phyloP scores from a whole-genome alignment of 257 asterid genomes.

The Solanum stenotomum region DNA sequence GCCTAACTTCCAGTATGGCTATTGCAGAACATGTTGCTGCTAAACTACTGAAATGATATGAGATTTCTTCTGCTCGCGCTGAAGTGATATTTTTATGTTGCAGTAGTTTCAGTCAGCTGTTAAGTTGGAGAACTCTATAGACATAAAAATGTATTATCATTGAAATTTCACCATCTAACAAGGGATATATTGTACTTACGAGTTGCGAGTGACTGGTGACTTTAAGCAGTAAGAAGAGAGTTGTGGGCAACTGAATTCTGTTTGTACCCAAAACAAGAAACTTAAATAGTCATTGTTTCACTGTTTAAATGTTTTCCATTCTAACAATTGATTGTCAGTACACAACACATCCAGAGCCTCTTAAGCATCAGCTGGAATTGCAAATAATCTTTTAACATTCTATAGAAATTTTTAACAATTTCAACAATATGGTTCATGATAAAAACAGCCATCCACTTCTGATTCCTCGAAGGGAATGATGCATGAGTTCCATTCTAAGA shows the following conservation, averaged over 20 bases:
- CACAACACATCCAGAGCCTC: not conserved
- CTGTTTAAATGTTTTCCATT: not conserved
- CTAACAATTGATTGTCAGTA: not conserved
- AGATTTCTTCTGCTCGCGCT: not conserved
- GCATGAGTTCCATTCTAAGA: not conserved
- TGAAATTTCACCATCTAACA: not conserved
- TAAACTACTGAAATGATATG: conserved; percentile 4
- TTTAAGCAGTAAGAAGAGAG: not conserved
- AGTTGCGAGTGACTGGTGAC: not conserved
- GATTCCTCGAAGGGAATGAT: not conserved
- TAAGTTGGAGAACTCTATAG: not conserved
- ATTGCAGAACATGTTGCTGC: conserved; percentile 70
- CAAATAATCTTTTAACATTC: not conserved
- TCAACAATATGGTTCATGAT: not conserved
- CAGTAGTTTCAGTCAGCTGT: not conserved
- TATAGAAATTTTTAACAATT: not conserved
- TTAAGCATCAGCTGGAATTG: not conserved
- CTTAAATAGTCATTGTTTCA: not conserved
- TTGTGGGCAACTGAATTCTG: not conserved
- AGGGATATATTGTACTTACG: not conserved
- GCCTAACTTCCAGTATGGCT: conserved; percentile 70
- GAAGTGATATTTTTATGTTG: not conserved
- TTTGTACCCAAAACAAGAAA: not conserved
- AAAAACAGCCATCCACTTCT: not conserved
- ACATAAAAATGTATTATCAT: not conserved